These are phyloP conservation scores for Isatis tinctoria DNA, from an alignment of 345 rosid species.

Conservation along the genomic window DNA sequence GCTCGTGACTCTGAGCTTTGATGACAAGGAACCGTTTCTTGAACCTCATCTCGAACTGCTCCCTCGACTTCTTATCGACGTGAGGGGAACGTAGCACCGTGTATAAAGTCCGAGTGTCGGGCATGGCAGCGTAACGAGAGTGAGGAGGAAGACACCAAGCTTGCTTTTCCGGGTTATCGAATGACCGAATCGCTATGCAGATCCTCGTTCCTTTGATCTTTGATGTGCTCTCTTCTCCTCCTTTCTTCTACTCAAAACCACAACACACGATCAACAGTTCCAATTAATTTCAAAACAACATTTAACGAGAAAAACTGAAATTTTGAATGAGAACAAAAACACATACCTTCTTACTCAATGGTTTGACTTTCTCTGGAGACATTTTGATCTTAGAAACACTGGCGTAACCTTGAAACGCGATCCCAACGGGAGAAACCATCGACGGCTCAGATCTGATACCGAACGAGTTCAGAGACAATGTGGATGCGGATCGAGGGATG, in stretches of 20 bases:
- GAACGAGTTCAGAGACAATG: neutral
- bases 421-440: conserved; percentile 32
- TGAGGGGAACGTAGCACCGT: conserved; percentile 30
- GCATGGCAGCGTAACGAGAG: conserved; percentile 30
- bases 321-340: neutral
- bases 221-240: conserved; percentile 23
- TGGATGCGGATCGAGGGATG: neutral
- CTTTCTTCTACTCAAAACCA: conserved; percentile 54
- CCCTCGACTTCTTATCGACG: conserved; percentile 29
- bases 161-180: conserved; percentile 23
- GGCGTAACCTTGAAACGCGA: conserved; percentile 42
- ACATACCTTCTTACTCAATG: conserved; percentile 57
- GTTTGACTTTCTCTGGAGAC: conserved; percentile 49
- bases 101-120: conserved; percentile 24
- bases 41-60: conserved; percentile 32
- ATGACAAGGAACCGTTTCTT: conserved; percentile 31
- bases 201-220: conserved; percentile 33
- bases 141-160: conserved; percentile 33
- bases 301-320: neutral
- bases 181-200: conserved; percentile 29
- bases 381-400: conserved; percentile 36
- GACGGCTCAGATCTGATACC: conserved; percentile 38
- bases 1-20: conserved; percentile 32
- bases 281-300: neutral
- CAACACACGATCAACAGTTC: neutral